Conservation (phyloP, 768 basidiomycete species). For the Candolleomyces aberdarensis region DNA sequence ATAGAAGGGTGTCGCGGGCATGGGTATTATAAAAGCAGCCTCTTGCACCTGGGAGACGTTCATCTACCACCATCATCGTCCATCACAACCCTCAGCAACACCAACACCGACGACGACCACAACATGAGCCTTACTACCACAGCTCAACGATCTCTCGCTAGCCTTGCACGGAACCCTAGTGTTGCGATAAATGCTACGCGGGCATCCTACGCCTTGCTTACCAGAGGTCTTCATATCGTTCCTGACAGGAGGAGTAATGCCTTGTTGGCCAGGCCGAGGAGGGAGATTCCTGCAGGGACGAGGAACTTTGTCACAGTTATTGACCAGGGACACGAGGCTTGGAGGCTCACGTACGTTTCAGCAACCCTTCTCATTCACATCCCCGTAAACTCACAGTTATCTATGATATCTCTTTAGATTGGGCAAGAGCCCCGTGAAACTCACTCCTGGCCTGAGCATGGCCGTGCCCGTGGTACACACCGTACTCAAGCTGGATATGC, state of each 20-base stretch:
- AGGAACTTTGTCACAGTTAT: constrained; percentile 47
- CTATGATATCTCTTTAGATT: constrained; percentile 24
- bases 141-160: not conserved
- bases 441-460: constrained; percentile 44
- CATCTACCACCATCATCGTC: not conserved
- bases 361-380: not conserved
- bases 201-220: not conserved
- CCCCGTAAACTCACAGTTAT: not conserved
- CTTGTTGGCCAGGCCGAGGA: not conserved
- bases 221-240: not conserved
- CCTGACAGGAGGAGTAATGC: not conserved
- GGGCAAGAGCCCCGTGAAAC: constrained; percentile 41
- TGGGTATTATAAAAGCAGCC: not conserved
- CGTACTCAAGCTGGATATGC: constrained; percentile 41
- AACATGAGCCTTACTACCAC: not conserved
- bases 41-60: not conserved
- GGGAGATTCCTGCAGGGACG: not conserved
- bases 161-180: not conserved
- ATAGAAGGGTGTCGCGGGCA: not conserved
- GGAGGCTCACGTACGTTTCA: constrained; percentile 39
- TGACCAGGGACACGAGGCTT: constrained; percentile 50
- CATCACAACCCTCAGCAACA: not conserved
- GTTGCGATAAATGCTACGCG: too few relatives aligned
- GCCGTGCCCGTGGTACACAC: constrained; percentile 45
- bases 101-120: not conserved